Conservation (phyloP, 2,329 filamentous ascomycete genomes). For the Fusarium solani-melongenae region DNA sequence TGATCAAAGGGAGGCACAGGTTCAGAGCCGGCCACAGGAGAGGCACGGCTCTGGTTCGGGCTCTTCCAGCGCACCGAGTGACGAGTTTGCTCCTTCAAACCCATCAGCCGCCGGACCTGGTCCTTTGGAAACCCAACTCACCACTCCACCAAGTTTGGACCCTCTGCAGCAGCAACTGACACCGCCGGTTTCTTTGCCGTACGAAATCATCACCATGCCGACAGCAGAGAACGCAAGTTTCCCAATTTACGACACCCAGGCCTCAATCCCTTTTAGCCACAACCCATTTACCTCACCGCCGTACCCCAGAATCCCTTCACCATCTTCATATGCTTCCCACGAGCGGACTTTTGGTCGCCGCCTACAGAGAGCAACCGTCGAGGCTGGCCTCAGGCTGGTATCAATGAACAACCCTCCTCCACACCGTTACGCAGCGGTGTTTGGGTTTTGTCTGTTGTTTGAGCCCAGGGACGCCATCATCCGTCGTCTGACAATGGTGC, state of each 20-base stretch:
- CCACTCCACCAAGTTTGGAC: slow-evolving; percentile 21
- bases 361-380: slow-evolving; percentile 73
- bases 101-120: not conserved
- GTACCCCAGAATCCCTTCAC: slow-evolving; percentile 53
- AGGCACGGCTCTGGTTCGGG: slow-evolving; percentile 10
- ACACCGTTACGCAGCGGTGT: slow-evolving; percentile 64
- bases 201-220: slow-evolving; percentile 63
- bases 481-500: slow-evolving; percentile 48
- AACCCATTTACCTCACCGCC: slow-evolving; percentile 35
- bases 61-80: slow-evolving; percentile 16
- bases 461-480: slow-evolving; percentile 62
- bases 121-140: slow-evolving; percentile 3
- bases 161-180: slow-evolving; percentile 28
- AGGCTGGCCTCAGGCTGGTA: slow-evolving; percentile 71
- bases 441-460: slow-evolving; percentile 76
- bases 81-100: not conserved
- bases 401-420: slow-evolving; percentile 60
- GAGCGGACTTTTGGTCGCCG: slow-evolving; percentile 78
- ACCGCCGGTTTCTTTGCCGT: slow-evolving; percentile 43
- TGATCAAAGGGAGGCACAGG: not conserved
- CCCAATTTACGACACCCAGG: slow-evolving; percentile 48
- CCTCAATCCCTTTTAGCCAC: slow-evolving; percentile 28
- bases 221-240: slow-evolving; percentile 66
- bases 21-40: not conserved
- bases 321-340: slow-evolving; percentile 68